Evolutionary conservation across 305 asterid species (phyloP).

Genomic region (Plantago coronopus): DNA sequence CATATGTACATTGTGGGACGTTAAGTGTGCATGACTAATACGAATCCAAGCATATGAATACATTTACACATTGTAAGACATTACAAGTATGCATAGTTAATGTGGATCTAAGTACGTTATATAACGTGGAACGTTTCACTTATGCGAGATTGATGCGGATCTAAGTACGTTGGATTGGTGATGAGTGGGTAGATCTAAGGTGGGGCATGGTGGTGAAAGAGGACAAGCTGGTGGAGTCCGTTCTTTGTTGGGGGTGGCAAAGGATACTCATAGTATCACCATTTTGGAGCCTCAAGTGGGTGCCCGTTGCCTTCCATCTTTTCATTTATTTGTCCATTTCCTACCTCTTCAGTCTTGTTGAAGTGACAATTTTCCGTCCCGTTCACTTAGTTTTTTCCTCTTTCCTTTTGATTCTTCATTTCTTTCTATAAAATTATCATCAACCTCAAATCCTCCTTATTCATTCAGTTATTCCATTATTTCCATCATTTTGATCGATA

Average conservation of each 20-base stretch:
- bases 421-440: slow-evolving; percentile 3
- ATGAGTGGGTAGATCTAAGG: neutral
- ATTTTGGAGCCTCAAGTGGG: slow-evolving; percentile 12
- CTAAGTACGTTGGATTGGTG: neutral
- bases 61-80: neutral
- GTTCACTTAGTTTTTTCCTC: slow-evolving; percentile 8
- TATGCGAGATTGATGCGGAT: neutral
- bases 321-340: slow-evolving; percentile 5
- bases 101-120: too few relatives aligned
- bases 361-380: slow-evolving; percentile 17
- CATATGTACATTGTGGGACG: too few relatives aligned
- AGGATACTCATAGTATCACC: slow-evolving; percentile 7
- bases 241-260: slow-evolving; percentile 14
- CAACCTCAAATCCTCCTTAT: neutral
- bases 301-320: slow-evolving; percentile 5
- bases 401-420: slow-evolving; percentile 8
- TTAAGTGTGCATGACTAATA: too few relatives aligned
- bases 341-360: slow-evolving; percentile 7
- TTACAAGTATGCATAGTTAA: neutral
- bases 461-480: neutral
- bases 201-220: slow-evolving; percentile 7
- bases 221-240: slow-evolving; percentile 14
- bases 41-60: too few relatives aligned
- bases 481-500: neutral
- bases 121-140: neutral